A percentile compares a stretch with the other conserved stretches of the same genome.
These are phyloP conservation scores for Melanopsichium pennsylvanicum DNA, from an alignment of 1,284 basidiomycete genomes.

Conservation along the genomic window DNA sequence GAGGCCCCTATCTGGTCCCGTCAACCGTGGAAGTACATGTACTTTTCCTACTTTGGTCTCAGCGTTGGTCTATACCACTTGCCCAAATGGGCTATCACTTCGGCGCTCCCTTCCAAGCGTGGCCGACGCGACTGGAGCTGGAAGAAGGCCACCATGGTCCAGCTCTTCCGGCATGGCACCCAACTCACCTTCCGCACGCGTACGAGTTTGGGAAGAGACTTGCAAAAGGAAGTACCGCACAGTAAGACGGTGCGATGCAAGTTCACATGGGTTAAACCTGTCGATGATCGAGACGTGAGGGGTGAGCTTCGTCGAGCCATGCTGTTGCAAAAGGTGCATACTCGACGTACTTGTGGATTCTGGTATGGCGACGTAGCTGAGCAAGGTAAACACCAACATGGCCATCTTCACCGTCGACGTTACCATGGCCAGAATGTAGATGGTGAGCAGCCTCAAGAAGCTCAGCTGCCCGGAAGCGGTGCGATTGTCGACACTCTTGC, in stretches of 20 bases:
- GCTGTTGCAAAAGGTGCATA: constrained; percentile 39
- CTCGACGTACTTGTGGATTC: constrained; percentile 52
- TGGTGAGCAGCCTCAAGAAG: not conserved
- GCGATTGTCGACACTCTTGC: not conserved
- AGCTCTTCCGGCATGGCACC: constrained; percentile 52
- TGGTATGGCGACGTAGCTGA: constrained; percentile 52
- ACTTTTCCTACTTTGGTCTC: constrained; percentile 58
- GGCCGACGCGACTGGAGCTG: constrained; percentile 55
- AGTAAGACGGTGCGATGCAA: constrained; percentile 51
- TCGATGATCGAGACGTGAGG: constrained; percentile 33
- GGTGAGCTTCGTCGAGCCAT: constrained; percentile 57
- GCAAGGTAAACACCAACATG: not conserved
- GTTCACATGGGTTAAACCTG: constrained; percentile 55
- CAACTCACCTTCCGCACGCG: constrained; percentile 57
- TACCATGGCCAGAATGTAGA: not conserved
- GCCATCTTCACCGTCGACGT: not conserved
- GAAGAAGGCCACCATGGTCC: constrained; percentile 56
- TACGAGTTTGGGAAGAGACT: constrained; percentile 46
- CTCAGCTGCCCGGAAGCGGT: not conserved
- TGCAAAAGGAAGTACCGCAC: constrained; percentile 53
- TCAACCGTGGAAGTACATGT: constrained; percentile 56
- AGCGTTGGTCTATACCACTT: constrained; percentile 50
- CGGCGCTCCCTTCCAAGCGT: constrained; percentile 34
- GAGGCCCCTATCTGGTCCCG: constrained; percentile 53
- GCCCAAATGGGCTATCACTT: constrained; percentile 48